Percentiles rank a stretch among this genome's conserved stretches.
phyloP scores from a whole-genome alignment of 1,139 yeast species.

The Suhomyces guaymorum region DNA sequence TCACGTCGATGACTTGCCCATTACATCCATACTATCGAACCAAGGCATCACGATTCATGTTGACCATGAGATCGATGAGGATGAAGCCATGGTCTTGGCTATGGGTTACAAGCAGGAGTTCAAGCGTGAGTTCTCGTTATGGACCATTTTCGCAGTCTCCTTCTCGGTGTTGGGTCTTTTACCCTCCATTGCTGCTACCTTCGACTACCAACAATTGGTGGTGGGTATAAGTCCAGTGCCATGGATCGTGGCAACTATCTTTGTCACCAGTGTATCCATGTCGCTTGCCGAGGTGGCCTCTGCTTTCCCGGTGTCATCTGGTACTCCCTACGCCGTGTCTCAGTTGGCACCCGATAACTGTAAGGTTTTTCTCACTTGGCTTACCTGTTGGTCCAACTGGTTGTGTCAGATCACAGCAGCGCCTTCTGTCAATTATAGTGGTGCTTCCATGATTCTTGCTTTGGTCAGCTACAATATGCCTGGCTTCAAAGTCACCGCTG shows the following conservation, averaged over 20 bases:
- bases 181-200: slow-evolving; percentile 66
- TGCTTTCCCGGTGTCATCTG: slow-evolving; percentile 52
- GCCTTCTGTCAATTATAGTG: slow-evolving; percentile 65
- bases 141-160: slow-evolving; percentile 67
- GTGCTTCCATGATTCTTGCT: slow-evolving; percentile 63
- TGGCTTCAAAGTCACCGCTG: slow-evolving; percentile 20
- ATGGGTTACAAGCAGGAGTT: slow-evolving; percentile 76
- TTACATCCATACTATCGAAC: slow-evolving; percentile 45
- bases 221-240: slow-evolving; percentile 57
- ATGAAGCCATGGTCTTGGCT: slow-evolving; percentile 60
- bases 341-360: slow-evolving; percentile 56
- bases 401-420: slow-evolving; percentile 56
- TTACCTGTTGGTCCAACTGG: slow-evolving; percentile 37
- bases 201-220: slow-evolving; percentile 54
- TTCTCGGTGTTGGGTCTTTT: slow-evolving; percentile 71
- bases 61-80: slow-evolving; percentile 49
- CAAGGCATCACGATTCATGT: slow-evolving; percentile 41
- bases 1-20: slow-evolving; percentile 40
- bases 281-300: slow-evolving; percentile 50
- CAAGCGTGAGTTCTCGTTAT: slow-evolving; percentile 63
- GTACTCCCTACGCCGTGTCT: slow-evolving; percentile 51
- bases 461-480: slow-evolving; percentile 36
- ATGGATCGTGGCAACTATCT: slow-evolving; percentile 53
- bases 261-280: slow-evolving; percentile 52
- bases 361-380: slow-evolving; percentile 52